Conservation (phyloP, 179 eudicot species). For the Patellifolia procumbens region DNA sequence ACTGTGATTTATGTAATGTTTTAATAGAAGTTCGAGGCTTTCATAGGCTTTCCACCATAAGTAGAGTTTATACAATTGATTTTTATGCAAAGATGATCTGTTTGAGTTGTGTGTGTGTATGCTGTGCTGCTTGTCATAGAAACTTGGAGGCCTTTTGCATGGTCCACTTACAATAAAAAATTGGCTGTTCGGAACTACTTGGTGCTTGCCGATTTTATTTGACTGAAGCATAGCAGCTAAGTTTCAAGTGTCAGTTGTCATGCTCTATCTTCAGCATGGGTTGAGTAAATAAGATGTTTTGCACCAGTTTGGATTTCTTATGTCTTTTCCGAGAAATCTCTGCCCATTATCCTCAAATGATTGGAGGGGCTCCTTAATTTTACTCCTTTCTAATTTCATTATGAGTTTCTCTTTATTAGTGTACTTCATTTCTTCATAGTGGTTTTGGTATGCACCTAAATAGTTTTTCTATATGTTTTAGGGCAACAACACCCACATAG, state of each 20-base stretch:
- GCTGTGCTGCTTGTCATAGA: neutral
- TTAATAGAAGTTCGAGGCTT: too few relatives aligned
- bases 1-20: too few relatives aligned
- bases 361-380: neutral
- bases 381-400: neutral
- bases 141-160: neutral
- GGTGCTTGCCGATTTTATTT: neutral
- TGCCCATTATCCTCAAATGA: neutral
- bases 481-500: too few relatives aligned
- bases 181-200: neutral
- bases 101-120: too few relatives aligned
- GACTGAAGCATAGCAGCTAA: neutral
- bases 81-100: neutral
- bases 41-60: too few relatives aligned
- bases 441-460: neutral
- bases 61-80: neutral
- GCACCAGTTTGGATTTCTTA: neutral
- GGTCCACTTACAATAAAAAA: neutral
- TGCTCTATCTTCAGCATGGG: neutral
- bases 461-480: too few relatives aligned
- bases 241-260: neutral
- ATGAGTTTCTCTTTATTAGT: neutral
- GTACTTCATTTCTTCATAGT: neutral
- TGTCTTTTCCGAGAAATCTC: neutral
- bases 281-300: neutral